Evolutionary conservation across 768 basidiomycete species (phyloP).

Genomic region (Trametes coccinea): DNA sequence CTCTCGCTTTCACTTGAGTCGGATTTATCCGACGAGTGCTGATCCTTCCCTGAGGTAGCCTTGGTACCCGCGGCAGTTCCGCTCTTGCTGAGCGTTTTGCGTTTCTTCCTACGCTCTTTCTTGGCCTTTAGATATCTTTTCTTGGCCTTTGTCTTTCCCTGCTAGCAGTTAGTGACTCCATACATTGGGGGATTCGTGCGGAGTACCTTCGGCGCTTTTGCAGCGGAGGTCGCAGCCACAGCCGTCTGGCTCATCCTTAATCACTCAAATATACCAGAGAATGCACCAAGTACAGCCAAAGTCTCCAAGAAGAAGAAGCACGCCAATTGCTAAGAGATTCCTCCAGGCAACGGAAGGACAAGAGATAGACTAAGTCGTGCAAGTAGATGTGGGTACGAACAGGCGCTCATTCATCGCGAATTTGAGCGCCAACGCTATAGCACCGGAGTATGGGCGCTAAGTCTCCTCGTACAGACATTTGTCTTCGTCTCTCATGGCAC

Average conservation of each 20-base stretch:
- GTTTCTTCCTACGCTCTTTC: slow-evolving; percentile 60
- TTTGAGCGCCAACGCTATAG: no score
- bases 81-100: slow-evolving; percentile 28
- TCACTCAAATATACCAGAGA: no score
- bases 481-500: no score
- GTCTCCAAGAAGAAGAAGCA: no score
- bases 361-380: no score
- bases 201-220: slow-evolving; percentile 23
- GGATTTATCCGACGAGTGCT: slow-evolving; percentile 1
- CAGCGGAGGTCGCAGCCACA: neutral
- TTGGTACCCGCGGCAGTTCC: neutral
- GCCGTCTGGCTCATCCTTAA: slow-evolving; percentile 6
- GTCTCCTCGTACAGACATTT: no score
- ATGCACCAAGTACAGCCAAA: no score
- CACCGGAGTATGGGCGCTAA: no score
- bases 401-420: no score
- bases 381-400: no score
- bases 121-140: slow-evolving; percentile 73
- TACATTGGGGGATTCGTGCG: neutral
- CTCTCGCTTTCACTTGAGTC: slow-evolving; percentile 20
- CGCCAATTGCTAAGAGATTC: no score
- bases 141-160: slow-evolving; percentile 73
- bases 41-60: neutral
- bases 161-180: neutral
- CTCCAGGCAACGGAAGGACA: no score